These are phyloP conservation scores for Flaveria brownii DNA, from an alignment of 129 eudicot genomes.

Conservation along the genomic window DNA sequence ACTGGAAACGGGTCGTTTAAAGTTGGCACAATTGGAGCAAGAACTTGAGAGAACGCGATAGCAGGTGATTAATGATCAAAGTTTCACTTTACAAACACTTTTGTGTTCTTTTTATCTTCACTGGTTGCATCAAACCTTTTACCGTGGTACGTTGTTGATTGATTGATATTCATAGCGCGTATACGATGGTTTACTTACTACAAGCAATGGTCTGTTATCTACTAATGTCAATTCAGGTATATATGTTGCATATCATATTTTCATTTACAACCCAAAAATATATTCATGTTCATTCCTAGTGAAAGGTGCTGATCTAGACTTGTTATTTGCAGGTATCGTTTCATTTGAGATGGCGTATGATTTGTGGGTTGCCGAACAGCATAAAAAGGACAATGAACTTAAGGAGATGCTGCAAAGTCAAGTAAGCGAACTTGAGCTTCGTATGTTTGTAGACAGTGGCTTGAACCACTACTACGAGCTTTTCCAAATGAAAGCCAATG, in stretches of 20 bases:
- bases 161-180: constrained; percentile 50
- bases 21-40: constrained; percentile 84
- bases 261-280: not conserved
- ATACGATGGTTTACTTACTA: constrained; percentile 49
- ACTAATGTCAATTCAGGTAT: constrained; percentile 66
- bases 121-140: not conserved
- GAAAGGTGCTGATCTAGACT: not conserved
- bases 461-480: constrained; percentile 69
- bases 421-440: constrained; percentile 60
- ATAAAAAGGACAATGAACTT: constrained; percentile 60
- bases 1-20: constrained; percentile 85
- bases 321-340: constrained; percentile 47
- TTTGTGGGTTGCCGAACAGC: constrained; percentile 74
- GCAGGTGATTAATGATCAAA: constrained; percentile 44
- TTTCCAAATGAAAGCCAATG: constrained; percentile 78
- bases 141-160: not conserved
- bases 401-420: constrained; percentile 65
- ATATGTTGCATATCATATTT: not conserved
- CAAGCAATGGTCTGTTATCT: constrained; percentile 48
- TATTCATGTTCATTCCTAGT: not conserved
- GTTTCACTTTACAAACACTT: not conserved
- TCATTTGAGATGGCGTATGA: constrained; percentile 80
- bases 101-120: not conserved
- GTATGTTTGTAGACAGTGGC: constrained; percentile 55
- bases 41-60: constrained; percentile 83